These are phyloP conservation scores for Fusarium begoniae DNA, from an alignment of 2,329 filamentous ascomycete species.

Conservation along the genomic window DNA sequence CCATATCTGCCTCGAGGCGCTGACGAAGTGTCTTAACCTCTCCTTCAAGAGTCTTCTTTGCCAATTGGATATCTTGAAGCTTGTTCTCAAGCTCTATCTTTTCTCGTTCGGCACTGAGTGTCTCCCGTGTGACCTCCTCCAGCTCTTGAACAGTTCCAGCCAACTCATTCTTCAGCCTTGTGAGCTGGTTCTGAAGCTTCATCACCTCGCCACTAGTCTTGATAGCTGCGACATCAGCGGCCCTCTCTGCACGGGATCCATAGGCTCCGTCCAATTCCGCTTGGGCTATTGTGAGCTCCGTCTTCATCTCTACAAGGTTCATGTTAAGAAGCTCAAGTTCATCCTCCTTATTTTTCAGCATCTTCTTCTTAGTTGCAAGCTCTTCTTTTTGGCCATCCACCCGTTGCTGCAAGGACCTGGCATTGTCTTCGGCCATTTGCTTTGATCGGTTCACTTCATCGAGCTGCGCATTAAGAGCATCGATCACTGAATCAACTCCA, in stretches of 20 bases:
- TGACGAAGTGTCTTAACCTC: slow-evolving; percentile 42
- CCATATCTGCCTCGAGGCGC: slow-evolving; percentile 54
- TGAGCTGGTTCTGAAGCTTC: slow-evolving; percentile 59
- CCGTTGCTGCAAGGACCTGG: slow-evolving; percentile 40
- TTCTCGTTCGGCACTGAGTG: slow-evolving; percentile 60
- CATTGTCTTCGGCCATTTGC: slow-evolving; percentile 42
- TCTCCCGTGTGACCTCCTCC: slow-evolving; percentile 63
- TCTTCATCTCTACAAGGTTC: slow-evolving; percentile 67
- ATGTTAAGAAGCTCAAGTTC: slow-evolving; percentile 61
- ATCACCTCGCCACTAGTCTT: slow-evolving; percentile 58
- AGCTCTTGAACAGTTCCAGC: slow-evolving; percentile 60
- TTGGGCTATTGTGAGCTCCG: slow-evolving; percentile 67
- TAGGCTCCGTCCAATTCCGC: slow-evolving; percentile 71
- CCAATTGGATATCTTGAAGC: slow-evolving; percentile 40
- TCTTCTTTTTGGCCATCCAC: slow-evolving; percentile 34
- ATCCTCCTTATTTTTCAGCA: slow-evolving; percentile 58
- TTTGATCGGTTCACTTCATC: slow-evolving; percentile 44
- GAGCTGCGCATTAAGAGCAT: slow-evolving; percentile 42
- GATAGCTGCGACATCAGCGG: slow-evolving; percentile 64
- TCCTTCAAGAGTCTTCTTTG: slow-evolving; percentile 33
- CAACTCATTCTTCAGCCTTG: slow-evolving; percentile 61
- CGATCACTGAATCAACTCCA: slow-evolving; percentile 44
- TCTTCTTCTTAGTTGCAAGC: slow-evolving; percentile 51
- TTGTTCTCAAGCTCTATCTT: slow-evolving; percentile 55
- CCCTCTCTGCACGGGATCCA: slow-evolving; percentile 66